phyloP scores from a whole-genome alignment of 495 filamentous ascomycete species.

The Penicillium mononematosum region DNA sequence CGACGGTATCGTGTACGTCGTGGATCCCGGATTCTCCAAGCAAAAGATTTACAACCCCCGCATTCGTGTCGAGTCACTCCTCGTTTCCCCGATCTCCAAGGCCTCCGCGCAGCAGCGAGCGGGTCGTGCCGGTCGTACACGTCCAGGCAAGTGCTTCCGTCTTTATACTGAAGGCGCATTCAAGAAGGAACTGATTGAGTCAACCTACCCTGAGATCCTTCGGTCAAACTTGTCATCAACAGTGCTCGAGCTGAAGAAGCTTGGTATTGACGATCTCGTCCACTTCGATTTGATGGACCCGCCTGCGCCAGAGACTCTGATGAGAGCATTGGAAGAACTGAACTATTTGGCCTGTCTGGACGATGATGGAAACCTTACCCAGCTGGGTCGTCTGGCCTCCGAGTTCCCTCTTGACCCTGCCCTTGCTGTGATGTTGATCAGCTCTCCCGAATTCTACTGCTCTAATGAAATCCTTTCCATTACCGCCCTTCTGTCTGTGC shows the following conservation, averaged over 20 bases:
- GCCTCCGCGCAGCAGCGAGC: slow-evolving; percentile 98
- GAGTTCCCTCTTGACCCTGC: slow-evolving; percentile 96
- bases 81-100: slow-evolving; percentile 96
- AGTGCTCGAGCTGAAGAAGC: slow-evolving; percentile 95
- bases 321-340: slow-evolving; percentile 96
- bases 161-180: slow-evolving; percentile 95
- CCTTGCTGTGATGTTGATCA: slow-evolving; percentile 96
- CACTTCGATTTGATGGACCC: slow-evolving; percentile 99
- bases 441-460: slow-evolving; percentile 96
- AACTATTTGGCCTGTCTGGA: slow-evolving; percentile 97
- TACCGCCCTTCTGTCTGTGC: slow-evolving; percentile 89
- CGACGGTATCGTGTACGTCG: slow-evolving; percentile 98
- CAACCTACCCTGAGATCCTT: slow-evolving; percentile 93
- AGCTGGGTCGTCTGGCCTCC: slow-evolving; percentile 81
- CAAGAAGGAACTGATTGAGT: slow-evolving; percentile 96
- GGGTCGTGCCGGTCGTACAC: slow-evolving; percentile 97
- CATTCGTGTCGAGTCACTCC: slow-evolving; percentile 89
- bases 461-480: slow-evolving; percentile 97
- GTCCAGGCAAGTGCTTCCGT: slow-evolving; percentile 96
- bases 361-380: slow-evolving; percentile 89
- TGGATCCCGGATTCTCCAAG: slow-evolving; percentile 98
- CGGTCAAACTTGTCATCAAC: slow-evolving; percentile 92
- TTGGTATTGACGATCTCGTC: slow-evolving; percentile 92
- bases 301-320: slow-evolving; percentile 95
- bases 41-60: slow-evolving; percentile 99